Base-by-base conservation (phyloP, 805 yeast species). In the Wickerhamiella spandovensis region DNA sequence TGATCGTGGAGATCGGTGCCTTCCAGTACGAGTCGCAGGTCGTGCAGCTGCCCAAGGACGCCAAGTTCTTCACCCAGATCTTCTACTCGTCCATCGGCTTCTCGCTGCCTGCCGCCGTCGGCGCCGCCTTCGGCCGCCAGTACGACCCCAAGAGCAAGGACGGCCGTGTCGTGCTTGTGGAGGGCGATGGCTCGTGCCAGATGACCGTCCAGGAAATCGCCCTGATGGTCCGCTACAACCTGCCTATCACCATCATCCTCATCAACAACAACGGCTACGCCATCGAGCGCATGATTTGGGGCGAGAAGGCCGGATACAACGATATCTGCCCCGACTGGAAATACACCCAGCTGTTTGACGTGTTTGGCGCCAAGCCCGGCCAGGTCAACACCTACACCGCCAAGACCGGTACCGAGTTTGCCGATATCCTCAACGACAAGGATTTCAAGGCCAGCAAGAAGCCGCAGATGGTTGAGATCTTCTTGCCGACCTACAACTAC, bases 101-200 rank as follows among this genome's bases (percentile, higher is more conserved):
- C 69, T 90, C 95, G 0, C 69, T 89, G 24, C 96, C 96, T 2
- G 84, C 89, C 10, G 75, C 92, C 4, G 74, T 89, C 51, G 97
- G 97, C 47, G 83, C 81, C 23, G 79, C 85, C 18, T 68, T 84
- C 50, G 96, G 90, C 0, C 61, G 58, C 43, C 45, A 37, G 21
- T 32, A 53, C 45, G 53, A 51, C 21, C 68, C 70, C 5, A 55
- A 58, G 12, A 58, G 59, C 41, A 61, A 61, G 37, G 53, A 53
- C 6, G 74, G 80, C 30, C 75, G 95, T 58, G 72, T 88, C 44
- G 71, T 86, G 20, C 69, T 88, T 22, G 67, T 86, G 17, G 88
- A 84, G 70, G 96, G 97, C 50, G 97, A 89, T 64, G 97, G 97
- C 1, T 81, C 95, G 2, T 90, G 95, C 1, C 95, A 86, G 69